Evolutionary conservation across 140 eudicot species (phyloP).

Genomic region (Cichorium intybus): DNA sequence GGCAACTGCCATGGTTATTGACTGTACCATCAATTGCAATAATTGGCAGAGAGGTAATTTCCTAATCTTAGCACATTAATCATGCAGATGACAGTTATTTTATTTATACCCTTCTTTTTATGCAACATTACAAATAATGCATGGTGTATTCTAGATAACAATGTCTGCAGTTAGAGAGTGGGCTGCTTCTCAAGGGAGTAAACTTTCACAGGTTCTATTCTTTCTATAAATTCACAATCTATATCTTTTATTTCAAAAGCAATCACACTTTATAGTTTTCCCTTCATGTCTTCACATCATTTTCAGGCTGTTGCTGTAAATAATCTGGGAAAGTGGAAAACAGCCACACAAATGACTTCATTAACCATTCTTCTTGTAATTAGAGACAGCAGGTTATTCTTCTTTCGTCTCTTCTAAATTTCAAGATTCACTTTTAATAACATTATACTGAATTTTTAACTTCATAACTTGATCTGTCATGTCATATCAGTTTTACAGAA

Average conservation of each 20-base stretch:
- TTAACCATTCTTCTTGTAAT: constrained; percentile 70
- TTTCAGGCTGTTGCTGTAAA: constrained; percentile 97
- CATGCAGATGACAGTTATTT: constrained; percentile 1
- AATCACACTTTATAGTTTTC: background rate
- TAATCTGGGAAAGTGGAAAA: constrained; percentile 98
- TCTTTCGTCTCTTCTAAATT: background rate
- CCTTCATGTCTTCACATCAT: background rate
- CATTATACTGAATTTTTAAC: too few species aligned
- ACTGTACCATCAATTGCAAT: constrained; percentile 90
- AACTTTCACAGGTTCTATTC: constrained; percentile 79
- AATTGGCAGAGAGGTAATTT: constrained; percentile 90
- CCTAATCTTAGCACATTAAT: constrained; percentile 7
- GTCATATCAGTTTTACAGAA: constrained; percentile 72
- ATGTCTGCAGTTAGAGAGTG: constrained; percentile 99
- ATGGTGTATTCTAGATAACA: constrained; percentile 57
- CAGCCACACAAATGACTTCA: constrained; percentile 93
- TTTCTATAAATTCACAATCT: too few species aligned
- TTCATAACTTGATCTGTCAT: too few species aligned
- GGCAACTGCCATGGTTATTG: constrained; percentile 76
- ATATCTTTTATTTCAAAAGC: background rate
- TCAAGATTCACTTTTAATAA: too few species aligned
- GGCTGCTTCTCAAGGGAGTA: constrained; percentile 95
- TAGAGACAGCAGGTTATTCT: constrained; percentile 72
- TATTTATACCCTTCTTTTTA: too few species aligned
- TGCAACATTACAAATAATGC: background rate